Base-by-base conservation (phyloP, 169 alveolate species). In the Plasmodium fragile region DNA sequence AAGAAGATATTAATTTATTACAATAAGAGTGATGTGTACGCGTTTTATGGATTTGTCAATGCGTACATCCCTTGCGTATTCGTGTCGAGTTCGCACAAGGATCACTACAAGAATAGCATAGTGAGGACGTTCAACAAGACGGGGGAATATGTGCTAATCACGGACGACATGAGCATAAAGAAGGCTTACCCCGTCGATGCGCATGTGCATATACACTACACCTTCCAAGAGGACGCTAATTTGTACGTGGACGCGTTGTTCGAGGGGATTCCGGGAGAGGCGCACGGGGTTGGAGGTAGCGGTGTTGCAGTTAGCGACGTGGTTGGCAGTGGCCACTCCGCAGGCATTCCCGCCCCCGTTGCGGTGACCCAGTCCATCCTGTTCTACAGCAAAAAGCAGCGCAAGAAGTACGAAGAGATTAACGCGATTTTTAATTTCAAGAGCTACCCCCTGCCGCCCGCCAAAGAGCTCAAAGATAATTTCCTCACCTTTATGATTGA, bases 21-120 rank as follows among this genome's bases (percentile, higher is more conserved):
- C 30, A 72, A 49, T 32, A 90, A 90, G 53, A 65, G 59, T 81
- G 92, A 90, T 55, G 82, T 90, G 73, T 90, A 90, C 78, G 18
- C 90, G 0, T 90, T 90, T 10, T 90, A 90, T 53, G 34, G 43
- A 41, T 90, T 34, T 65, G 30, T 90, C 39, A 90, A 90, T 90
- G 81, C 94, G 13, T 90, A 90, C 52, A 55, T 90, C 3, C 89
- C 94, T 4, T 90, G 94, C 82, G 30, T 90, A 36, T 80, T 90
- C 30, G 25, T 90, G 49, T 45, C 91, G 11, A 79, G 41, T 18
- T 30, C 89, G 25, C 34, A 69, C 53, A 90, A 90, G 65, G 77
- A 4, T 1, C 36, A 32, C 8, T 80, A 36, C 53, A 90, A 80
- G 75, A 90, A 69, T 32, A 79, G 82, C 73, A 39, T 90, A 25